Evolutionary conservation across 1,139 yeast species (phyloP).

Genomic region (Entelexis paramagnoliae): DNA sequence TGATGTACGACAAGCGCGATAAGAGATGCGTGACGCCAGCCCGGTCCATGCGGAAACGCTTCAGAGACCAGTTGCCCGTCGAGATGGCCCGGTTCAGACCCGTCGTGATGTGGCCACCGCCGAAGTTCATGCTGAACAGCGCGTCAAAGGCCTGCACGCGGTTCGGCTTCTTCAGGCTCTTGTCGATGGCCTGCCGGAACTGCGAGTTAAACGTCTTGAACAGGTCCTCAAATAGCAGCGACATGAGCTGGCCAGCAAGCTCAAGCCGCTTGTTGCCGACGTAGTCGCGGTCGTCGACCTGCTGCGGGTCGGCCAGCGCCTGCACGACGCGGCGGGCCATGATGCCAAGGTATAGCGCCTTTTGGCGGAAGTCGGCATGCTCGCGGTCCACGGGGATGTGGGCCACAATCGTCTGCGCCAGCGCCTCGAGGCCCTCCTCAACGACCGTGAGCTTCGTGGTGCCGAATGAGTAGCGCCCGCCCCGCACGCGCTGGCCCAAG

Average conservation of each 20-base stretch:
- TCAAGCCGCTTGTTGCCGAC: constrained; percentile 97
- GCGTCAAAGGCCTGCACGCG: constrained; percentile 95
- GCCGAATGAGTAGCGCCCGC: constrained; percentile 48
- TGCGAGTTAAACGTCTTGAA: constrained; percentile 92
- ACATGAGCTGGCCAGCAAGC: constrained; percentile 94
- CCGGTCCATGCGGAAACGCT: constrained; percentile 98
- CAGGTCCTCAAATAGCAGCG: constrained; percentile 86
- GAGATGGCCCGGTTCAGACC: constrained; percentile 95
- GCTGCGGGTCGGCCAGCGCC: constrained; percentile 89
- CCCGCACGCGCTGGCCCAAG: constrained; percentile 82
- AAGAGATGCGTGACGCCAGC: constrained; percentile 98
- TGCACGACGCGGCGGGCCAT: constrained; percentile 94
- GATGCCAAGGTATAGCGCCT: constrained; percentile 85
- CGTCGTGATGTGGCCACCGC: constrained; percentile 82
- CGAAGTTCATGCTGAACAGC: constrained; percentile 72
- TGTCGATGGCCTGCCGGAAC: constrained; percentile 88
- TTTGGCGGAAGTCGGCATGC: constrained; percentile 82
- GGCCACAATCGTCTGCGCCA: constrained; percentile 93
- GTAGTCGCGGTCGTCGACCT: constrained; percentile 97
- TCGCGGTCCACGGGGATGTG: constrained; percentile 79
- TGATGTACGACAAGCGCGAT: constrained; percentile 79
- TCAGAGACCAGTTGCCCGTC: constrained; percentile 97
- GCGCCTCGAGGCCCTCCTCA: constrained; percentile 96
- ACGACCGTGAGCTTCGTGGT: constrained; percentile 49
- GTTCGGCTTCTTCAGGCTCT: constrained; percentile 84